These are phyloP conservation scores for Syncephalastrum monosporum DNA, from an alignment of 371 early-diverging fungal species.

Conservation along the genomic window DNA sequence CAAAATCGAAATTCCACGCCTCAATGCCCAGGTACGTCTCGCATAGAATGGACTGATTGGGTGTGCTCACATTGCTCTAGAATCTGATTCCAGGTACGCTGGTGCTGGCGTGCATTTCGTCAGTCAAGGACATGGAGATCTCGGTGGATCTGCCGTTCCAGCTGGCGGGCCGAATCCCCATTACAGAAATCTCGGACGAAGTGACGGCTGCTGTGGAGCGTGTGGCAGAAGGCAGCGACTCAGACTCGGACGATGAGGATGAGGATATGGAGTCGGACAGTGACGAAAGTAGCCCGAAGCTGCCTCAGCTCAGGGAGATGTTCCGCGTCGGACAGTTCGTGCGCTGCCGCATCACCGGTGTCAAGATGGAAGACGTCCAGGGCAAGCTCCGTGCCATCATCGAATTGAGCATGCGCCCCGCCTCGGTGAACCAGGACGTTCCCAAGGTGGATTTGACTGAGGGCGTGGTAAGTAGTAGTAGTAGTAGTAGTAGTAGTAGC, in stretches of 20 bases:
- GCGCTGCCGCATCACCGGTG: conserved; percentile 56
- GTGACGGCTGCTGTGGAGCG: conserved; percentile 65
- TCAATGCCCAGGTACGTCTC: too few relatives aligned
- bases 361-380: conserved; percentile 40
- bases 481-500: too few relatives aligned
- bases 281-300: conserved; percentile 15
- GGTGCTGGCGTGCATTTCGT: conserved; percentile 76
- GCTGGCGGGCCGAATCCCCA: conserved; percentile 72
- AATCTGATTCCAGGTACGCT: conserved; percentile 71
- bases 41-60: too few relatives aligned
- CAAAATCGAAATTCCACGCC: conserved; percentile 25
- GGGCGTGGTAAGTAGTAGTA: conserved; percentile 53
- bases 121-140: conserved; percentile 80
- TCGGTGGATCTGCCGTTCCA: conserved; percentile 78
- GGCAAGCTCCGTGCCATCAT: conserved; percentile 49
- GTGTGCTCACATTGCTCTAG: conserved; percentile 19
- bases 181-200: conserved; percentile 74
- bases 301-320: conserved; percentile 59
- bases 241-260: conserved; percentile 34
- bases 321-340: conserved; percentile 80
- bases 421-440: conserved; percentile 61
- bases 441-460: conserved; percentile 49
- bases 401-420: conserved; percentile 73
- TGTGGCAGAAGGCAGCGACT: conserved; percentile 59
- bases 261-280: conserved; percentile 11